These are phyloP conservation scores for Podaxis rugospora DNA, from an alignment of 768 basidiomycete genomes.

Conservation along the genomic window DNA sequence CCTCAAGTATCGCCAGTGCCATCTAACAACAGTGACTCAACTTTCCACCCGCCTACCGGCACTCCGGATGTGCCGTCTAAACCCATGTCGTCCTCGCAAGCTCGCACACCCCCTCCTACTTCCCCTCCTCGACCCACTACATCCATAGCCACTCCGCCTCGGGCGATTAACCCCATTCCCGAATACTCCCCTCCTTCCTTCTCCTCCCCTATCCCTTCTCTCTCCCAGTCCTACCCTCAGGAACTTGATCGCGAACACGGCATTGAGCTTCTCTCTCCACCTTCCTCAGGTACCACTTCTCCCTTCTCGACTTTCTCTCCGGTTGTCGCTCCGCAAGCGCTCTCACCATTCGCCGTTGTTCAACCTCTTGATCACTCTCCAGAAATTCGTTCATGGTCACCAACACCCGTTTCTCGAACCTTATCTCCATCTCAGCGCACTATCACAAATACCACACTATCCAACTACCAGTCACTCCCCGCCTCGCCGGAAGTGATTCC, in stretches of 20 bases:
- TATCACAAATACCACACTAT: not conserved
- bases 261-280: slow-evolving; percentile 39
- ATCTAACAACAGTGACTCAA: slow-evolving; percentile 8
- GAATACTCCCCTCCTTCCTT: slow-evolving; percentile 10
- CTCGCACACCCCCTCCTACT: slow-evolving; percentile 15
- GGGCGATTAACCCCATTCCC: not conserved
- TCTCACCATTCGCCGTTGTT: slow-evolving; percentile 3
- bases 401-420: not conserved
- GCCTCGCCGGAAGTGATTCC: not conserved
- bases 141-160: slow-evolving; percentile 6
- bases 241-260: slow-evolving; percentile 40
- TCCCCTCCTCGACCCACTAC: slow-evolving; percentile 4
- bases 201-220: slow-evolving; percentile 27
- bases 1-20: slow-evolving; percentile 17
- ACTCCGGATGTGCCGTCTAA: not conserved
- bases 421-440: slow-evolving; percentile 1
- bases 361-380: slow-evolving; percentile 6
- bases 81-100: slow-evolving; percentile 6
- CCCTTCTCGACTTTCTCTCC: slow-evolving; percentile 14
- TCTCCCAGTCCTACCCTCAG: slow-evolving; percentile 39
- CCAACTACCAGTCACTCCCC: slow-evolving; percentile 2
- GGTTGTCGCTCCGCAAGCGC: slow-evolving; percentile 7
- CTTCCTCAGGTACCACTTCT: slow-evolving; percentile 15
- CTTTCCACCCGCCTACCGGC: not conserved
- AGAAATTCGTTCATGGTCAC: not conserved